Evolutionary conservation across 2,329 filamentous ascomycete species (phyloP).

Genomic region (Dactylellina sp.): DNA sequence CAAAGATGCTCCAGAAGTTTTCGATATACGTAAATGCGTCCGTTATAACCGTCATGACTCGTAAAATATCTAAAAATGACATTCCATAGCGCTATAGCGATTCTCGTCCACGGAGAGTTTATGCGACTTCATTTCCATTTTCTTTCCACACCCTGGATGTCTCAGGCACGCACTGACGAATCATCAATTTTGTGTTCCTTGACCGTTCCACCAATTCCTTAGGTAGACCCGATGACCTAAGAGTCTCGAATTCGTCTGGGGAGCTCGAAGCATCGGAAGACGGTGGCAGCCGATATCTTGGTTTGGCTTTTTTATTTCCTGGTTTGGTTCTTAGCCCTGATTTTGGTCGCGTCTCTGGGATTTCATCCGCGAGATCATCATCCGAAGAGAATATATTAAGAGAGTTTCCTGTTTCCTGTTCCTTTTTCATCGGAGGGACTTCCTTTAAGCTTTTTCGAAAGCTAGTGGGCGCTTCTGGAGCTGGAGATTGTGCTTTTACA

Average conservation of each 20-base stretch:
- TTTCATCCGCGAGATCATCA: background rate
- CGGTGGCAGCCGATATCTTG: background rate
- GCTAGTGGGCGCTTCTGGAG: too few relatives aligned
- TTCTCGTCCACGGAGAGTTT: too few relatives aligned
- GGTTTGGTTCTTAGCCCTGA: background rate
- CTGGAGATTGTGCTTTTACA: too few relatives aligned
- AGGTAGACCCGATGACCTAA: conserved; percentile 34
- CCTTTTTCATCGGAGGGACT: too few relatives aligned
- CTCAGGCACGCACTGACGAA: conserved; percentile 18
- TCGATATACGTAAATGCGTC: too few relatives aligned
- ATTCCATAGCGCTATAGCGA: too few relatives aligned
- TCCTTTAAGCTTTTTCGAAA: too few relatives aligned
- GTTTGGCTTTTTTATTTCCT: background rate
- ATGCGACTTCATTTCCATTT: background rate
- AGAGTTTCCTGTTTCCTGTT: background rate
- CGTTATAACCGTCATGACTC: too few relatives aligned
- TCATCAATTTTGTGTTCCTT: conserved; percentile 13
- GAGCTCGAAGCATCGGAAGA: conserved; percentile 8
- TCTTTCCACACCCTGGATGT: conserved; percentile 42
- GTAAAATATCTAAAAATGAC: too few relatives aligned
- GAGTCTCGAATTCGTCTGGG: conserved; percentile 40
- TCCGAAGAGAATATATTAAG: conserved; percentile 17
- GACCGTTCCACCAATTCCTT: conserved; percentile 19
- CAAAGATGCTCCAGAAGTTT: too few relatives aligned
- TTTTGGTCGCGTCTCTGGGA: background rate